Base-by-base conservation (phyloP, 495 filamentous ascomycete species). In the Neurospora sp. region DNA sequence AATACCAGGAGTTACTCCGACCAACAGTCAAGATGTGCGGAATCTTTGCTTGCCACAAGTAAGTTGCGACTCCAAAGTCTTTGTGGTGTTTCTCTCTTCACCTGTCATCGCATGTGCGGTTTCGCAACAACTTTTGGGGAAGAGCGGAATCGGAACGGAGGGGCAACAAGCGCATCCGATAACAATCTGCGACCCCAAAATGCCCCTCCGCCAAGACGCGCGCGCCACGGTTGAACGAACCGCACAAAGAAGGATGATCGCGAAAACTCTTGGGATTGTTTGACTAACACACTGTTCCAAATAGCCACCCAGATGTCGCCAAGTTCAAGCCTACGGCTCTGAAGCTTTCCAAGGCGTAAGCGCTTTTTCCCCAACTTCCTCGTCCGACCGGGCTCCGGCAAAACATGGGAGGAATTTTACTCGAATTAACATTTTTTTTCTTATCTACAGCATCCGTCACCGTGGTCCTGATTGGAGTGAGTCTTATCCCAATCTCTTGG, bases 381-480 rank as follows among this genome's bases (percentile, higher is more conserved):
- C 48, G 42, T 31, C 22, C 44, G 22, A 27, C 53, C 27, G 12
- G 53, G 22, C 41, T 73, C 61, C 70, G 59, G 69, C 73, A 59
- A 70, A 71, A 61, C 12, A 31, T 31, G 12, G 22, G 53, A 31
- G 22, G 22, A 61, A 61, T 61, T 61, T 61, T 22, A 53, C 78
- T 76, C 79, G 81, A 82, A 82, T 80, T 83, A 83, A 84, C 83
- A 59, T 73, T 75, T 81, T 75, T 81, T 82, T 80, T 37, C 71
- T 78, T 71, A 69, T 80, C 68, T 75, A 76, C 80, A 97, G 93
- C 82, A 89, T 97, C 77, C 93, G 96, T 77, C 96, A 99, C 83
- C 91, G 96, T 82, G 96, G 96, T 78, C 96, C 96, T 76, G 96
- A 99, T 87, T 98, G 96, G 96, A 98, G 94, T 97, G 85, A 91